phyloP scores from a whole-genome alignment of 1,139 yeast genomes.

The Starmera stellimalicola region DNA sequence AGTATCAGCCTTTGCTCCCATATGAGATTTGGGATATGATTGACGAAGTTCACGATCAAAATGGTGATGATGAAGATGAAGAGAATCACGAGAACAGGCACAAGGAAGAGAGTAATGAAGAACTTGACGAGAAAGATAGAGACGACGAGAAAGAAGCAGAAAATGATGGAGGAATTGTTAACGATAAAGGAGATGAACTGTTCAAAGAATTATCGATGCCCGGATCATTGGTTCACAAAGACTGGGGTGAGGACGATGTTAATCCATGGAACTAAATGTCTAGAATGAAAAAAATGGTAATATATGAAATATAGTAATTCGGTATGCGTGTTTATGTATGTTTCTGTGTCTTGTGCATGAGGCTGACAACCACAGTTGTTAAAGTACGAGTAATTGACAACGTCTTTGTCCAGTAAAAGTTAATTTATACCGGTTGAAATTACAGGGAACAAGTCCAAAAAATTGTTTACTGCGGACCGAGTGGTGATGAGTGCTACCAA shows the following conservation, averaged over 20 bases:
- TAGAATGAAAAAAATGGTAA: no score
- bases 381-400: no score
- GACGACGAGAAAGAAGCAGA: slow-evolving; percentile 2
- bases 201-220: slow-evolving; percentile 45
- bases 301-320: no score
- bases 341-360: no score
- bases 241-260: slow-evolving; percentile 20
- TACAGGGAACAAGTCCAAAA: no score
- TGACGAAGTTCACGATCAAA: slow-evolving; percentile 48
- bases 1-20: slow-evolving; percentile 58
- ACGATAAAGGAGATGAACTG: slow-evolving; percentile 32
- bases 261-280: slow-evolving; percentile 33
- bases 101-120: slow-evolving; percentile 12
- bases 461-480: no score
- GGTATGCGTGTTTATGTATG: no score
- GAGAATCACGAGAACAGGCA: slow-evolving; percentile 13
- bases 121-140: slow-evolving; percentile 10
- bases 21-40: slow-evolving; percentile 49
- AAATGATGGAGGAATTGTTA: slow-evolving; percentile 5
- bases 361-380: no score
- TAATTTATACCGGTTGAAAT: no score
- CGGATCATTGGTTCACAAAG: slow-evolving; percentile 39
- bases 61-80: slow-evolving; percentile 14
- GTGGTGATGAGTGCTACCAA: no score
- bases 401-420: no score